Evolutionary conservation across 2,329 filamentous ascomycete species (phyloP).

Genomic region (Microascus cirrosus): DNA sequence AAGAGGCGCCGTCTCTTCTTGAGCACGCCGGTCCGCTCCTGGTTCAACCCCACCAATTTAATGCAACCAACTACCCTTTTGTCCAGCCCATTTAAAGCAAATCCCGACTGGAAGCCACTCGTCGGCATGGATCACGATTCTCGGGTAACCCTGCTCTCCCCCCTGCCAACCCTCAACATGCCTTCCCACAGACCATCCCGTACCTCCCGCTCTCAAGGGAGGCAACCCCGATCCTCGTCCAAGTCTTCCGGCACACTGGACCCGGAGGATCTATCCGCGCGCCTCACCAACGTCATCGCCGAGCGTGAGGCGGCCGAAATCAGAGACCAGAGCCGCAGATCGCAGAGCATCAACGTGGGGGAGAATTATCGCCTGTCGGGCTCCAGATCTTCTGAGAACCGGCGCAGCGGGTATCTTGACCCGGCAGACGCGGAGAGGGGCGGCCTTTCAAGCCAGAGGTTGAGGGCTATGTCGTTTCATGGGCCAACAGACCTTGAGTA

Average conservation of each 20-base stretch:
- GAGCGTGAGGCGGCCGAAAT: conserved; percentile 32
- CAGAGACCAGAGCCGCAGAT: conserved; percentile 6
- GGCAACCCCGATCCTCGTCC: conserved; percentile 12
- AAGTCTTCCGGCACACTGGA: conserved; percentile 28
- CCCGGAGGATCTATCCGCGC: conserved; percentile 40
- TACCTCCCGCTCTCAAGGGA: conserved; percentile 4
- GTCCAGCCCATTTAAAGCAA: too few relatives aligned
- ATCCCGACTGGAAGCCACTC: too few relatives aligned
- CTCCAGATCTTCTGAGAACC: background rate
- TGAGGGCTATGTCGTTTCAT: background rate
- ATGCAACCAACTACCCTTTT: too few relatives aligned
- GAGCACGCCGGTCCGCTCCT: too few relatives aligned
- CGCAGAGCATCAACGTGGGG: background rate
- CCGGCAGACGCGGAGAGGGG: background rate
- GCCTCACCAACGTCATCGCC: conserved; percentile 36
- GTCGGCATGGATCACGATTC: too few relatives aligned
- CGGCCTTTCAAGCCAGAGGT: background rate
- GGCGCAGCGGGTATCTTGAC: background rate
- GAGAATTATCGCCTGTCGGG: background rate
- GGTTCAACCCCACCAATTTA: too few relatives aligned
- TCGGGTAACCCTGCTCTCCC: too few relatives aligned
- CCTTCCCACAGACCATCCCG: background rate
- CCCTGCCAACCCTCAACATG: background rate
- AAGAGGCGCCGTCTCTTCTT: too few relatives aligned
- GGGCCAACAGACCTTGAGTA: background rate